Evolutionary conservation across 805 yeast species (phyloP), one percentile per base, ranked within the genome.

Genomic region (Candida peoriensis): DNA sequence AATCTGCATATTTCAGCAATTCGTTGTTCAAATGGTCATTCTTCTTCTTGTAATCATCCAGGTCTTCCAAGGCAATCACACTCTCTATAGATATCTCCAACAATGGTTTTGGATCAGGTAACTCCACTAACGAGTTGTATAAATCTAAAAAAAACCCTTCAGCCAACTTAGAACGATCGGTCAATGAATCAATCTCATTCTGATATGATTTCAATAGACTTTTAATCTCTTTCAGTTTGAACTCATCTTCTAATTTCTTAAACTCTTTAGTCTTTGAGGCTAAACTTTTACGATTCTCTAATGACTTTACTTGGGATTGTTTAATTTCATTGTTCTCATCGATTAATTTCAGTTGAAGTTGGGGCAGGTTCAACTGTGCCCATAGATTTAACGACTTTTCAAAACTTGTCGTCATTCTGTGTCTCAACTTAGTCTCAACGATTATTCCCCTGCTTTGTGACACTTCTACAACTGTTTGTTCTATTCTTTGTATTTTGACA

Each of bases 31-130:
- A 57, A 11, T 51, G 50, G 4, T 55, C 54, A 29, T 73, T 71
- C 44, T 83, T 84, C 17, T 63, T 60, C 38, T 69, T 68, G 32
- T 83, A 58, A 8, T 58, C 58, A 4, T 68, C 70, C 6, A 71
- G 61, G 34, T 83, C 86, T 15, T 70, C 64, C 1, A 70, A 64
- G 14, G 73, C 70, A 4, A 70, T 57, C 7, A 81, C 74, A 5
- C 85, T 73, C 32, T 79, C 85, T 19, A 83, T 54, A 2, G 89
- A 75, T 24, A 77, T 70, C 47, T 82, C 83, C 38, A 90, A 61
- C 27, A 89, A 58, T 5, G 95, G 94, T 42, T 72, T 75, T 1
- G 97, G 97, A 61, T 90, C 97, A 0, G 97, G 97, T 0, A 94
- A 89, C 55, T 89, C 96, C 5, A 88, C 85, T 5, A 90, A 62